Evolutionary conservation across 495 filamentous ascomycete species (phyloP), one percentile per base, ranked within the genome.

Genomic region (Xeromyces bisporus): DNA sequence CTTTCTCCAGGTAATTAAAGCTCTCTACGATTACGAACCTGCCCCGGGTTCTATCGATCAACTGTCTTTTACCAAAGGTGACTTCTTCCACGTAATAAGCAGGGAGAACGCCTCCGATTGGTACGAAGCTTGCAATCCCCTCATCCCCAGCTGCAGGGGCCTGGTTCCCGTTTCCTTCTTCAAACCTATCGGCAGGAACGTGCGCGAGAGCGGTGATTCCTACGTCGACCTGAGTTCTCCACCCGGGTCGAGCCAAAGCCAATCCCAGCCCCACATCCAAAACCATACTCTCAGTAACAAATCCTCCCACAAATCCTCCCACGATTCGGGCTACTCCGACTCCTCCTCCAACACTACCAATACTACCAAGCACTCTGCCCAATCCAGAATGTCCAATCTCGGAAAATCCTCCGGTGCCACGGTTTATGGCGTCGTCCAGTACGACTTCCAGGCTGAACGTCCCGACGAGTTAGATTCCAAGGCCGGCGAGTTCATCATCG

Each of bases 51-150:
- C 60, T 31, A 51, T 47, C 10, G 76, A 86, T 48, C 83, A 94
- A 60, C 65, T 97, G 42, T 75, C 75, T 40, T 97, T 97, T 56
- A 76, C 73, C 42, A 78, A 82, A 45, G 89, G 89, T 42, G 89
- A 97, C 50, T 97, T 96, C 57, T 92, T 97, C 54, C 87, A 96
- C 62, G 91, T 97, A 33, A 86, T 96, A 53, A 85, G 82, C 47
- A 78, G 87, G 46, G 89, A 96, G 60, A 75, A 94, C 64, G 86
- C 96, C 50, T 53, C 54, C 12, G 81, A 92, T 51, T 97, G 89
- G 89, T 97, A 96, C 65, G 89, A 96, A 61, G 89, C 89, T 11
- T 96, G 86, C 62, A 97, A 97, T 56, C 89, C 89, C 35, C 71
- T 84, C 35, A 69, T 92, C 42, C 80, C 84, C 44, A 75, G 73